Percentiles rank a stretch among this genome's conserved stretches.
These are phyloP conservation scores for Craterostigma plantagineum DNA, from an alignment of 257 asterid species.

Conservation along the genomic window DNA sequence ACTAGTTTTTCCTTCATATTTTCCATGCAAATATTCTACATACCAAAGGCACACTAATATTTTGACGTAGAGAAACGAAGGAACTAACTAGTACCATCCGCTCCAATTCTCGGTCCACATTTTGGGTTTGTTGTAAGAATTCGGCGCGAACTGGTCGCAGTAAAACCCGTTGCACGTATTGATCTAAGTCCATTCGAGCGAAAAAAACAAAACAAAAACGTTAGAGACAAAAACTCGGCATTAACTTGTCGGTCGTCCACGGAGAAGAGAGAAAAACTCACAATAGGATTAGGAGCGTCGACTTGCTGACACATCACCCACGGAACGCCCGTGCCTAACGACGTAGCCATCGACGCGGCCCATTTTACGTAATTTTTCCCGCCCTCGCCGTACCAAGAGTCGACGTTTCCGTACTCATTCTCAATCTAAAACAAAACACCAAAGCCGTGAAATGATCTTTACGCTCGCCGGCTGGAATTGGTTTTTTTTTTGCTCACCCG, in stretches of 20 bases:
- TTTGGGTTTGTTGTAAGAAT: slow-evolving; percentile 42
- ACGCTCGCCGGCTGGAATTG: too few species aligned
- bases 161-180: slow-evolving; percentile 76
- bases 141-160: slow-evolving; percentile 57
- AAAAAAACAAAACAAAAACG: neutral
- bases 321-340: slow-evolving; percentile 48
- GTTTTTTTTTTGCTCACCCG: too few species aligned
- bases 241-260: neutral
- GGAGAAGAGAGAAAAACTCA: slow-evolving; percentile 13
- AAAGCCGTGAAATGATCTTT: too few species aligned
- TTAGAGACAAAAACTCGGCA: too few species aligned
- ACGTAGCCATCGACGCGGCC: slow-evolving; percentile 62
- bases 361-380: slow-evolving; percentile 44
- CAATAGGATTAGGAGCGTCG: slow-evolving; percentile 63
- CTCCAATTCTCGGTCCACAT: slow-evolving; percentile 74
- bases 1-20: too few species aligned
- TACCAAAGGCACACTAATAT: too few species aligned
- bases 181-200: slow-evolving; percentile 17
- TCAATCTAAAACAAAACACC: slow-evolving; percentile 57
- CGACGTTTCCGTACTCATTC: slow-evolving; percentile 60
- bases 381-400: slow-evolving; percentile 22
- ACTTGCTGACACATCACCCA: slow-evolving; percentile 77
- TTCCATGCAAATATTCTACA: too few species aligned
- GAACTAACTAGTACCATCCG: slow-evolving; percentile 36
- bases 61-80: too few species aligned